phyloP scores from a whole-genome alignment of 2,329 filamentous ascomycete species.

The Claviceps maximensis region DNA sequence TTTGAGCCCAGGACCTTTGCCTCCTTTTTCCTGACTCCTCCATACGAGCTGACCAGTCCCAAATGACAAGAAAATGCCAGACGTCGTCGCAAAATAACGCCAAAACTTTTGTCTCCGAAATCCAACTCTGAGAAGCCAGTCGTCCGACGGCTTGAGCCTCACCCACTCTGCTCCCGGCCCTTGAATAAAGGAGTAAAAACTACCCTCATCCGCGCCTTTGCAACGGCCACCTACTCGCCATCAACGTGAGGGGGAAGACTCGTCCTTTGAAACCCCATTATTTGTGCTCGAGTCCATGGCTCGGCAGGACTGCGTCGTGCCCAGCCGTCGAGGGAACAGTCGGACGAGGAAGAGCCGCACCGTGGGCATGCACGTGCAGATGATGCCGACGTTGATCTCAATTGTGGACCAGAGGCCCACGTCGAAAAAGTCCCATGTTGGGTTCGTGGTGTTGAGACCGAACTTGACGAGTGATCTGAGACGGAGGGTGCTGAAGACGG shows the following conservation, averaged over 20 bases:
- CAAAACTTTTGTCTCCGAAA: too few relatives aligned
- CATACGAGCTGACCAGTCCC: too few relatives aligned
- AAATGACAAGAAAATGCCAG: too few relatives aligned
- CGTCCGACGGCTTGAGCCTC: too few relatives aligned
- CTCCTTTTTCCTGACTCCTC: too few relatives aligned
- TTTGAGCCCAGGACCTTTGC: too few relatives aligned
- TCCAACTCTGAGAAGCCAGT: too few relatives aligned
- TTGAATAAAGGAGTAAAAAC: too few relatives aligned
- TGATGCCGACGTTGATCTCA: slow-evolving; percentile 11
- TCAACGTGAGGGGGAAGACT: too few relatives aligned
- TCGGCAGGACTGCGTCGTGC: background rate
- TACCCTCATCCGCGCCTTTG: background rate
- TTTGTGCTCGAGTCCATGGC: background rate
- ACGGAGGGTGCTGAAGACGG: slow-evolving; percentile 13
- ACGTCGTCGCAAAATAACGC: too few relatives aligned
- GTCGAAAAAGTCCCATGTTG: slow-evolving; percentile 13
- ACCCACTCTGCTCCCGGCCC: too few relatives aligned
- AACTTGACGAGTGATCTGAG: slow-evolving; percentile 12
- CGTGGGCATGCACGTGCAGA: slow-evolving; percentile 15
- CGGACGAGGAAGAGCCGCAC: slow-evolving; percentile 10
- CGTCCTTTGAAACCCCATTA: background rate
- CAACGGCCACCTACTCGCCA: background rate
- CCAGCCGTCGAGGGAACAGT: slow-evolving; percentile 3
- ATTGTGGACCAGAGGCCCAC: slow-evolving; percentile 15
- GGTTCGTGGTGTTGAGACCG: slow-evolving; percentile 10